A percentile compares a stretch with the other conserved stretches of the same genome.
Conservation (phyloP, 1,284 basidiomycete species). For the Leccinum pachyderme region DNA sequence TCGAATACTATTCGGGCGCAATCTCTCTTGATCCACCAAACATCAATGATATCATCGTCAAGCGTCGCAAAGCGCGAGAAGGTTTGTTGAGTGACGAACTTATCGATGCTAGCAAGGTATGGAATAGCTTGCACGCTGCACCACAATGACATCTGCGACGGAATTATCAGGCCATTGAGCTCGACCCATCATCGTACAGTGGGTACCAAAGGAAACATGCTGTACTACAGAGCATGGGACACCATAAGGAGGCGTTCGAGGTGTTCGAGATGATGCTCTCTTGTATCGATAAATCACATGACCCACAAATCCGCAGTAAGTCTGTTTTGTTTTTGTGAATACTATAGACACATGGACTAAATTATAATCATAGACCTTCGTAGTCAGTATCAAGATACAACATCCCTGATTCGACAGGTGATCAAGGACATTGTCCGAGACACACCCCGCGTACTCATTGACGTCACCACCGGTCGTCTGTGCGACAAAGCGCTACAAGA, state of each 20-base stretch:
- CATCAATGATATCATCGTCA: not conserved
- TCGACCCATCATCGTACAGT: not conserved
- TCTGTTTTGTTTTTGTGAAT: not conserved
- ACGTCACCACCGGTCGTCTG: not conserved
- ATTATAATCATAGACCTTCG: not conserved
- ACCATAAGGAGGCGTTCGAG: not conserved
- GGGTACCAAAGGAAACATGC: not conserved
- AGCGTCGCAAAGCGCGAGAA: not conserved
- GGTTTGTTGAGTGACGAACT: not conserved
- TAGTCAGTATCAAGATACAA: not conserved
- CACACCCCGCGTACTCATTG: constrained; percentile 2
- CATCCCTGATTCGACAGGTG: not conserved
- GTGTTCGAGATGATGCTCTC: not conserved
- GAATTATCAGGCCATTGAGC: not conserved
- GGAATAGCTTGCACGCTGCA: not conserved
- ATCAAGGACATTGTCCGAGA: not conserved
- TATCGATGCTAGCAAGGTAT: not conserved
- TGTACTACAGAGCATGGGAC: not conserved
- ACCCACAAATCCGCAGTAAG: not conserved
- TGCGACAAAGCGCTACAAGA: not conserved
- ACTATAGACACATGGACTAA: not conserved
- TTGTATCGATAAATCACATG: not conserved
- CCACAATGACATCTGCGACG: not conserved
- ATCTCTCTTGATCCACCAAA: not conserved
- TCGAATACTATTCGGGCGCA: not conserved